Evolutionary conservation across 2,329 filamentous ascomycete genomes (phyloP).

Genomic region (Claviceps humidiphila): DNA sequence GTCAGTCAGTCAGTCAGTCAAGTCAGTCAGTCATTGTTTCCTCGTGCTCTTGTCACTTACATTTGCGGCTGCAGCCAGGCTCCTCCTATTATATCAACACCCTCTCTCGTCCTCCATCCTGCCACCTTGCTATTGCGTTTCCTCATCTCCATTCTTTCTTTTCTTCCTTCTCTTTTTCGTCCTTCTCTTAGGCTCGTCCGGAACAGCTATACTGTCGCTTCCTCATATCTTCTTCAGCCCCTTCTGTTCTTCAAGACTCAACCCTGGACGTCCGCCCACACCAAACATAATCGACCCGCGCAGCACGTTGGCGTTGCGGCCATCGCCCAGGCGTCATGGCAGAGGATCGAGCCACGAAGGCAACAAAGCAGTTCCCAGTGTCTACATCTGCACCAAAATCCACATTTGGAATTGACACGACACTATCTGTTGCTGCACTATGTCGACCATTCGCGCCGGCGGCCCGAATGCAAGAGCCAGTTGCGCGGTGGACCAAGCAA

Average conservation of each 20-base stretch:
- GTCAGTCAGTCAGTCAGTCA: neutral
- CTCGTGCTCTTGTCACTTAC: neutral
- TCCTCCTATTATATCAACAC: neutral
- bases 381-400: neutral
- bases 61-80: neutral
- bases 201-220: neutral
- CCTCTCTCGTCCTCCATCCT: neutral
- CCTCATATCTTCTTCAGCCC: neutral
- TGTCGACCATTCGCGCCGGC: neutral
- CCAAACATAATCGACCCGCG: neutral
- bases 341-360: constrained; percentile 3
- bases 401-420: constrained; percentile 1
- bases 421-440: neutral
- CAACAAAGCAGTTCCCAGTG: constrained; percentile 1
- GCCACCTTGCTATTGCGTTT: neutral
- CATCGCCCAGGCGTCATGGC: constrained; percentile 4
- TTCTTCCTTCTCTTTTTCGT: neutral
- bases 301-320: neutral
- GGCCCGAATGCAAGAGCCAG: constrained; percentile 1
- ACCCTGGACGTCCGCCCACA: neutral
- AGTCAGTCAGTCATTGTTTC: neutral
- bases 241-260: neutral
- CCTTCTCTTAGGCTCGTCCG: neutral
- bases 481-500: neutral
- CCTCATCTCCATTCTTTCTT: neutral